Evolutionary conservation across 129 eudicot genomes (phyloP).

Genomic region (Pittosporum tobira): DNA sequence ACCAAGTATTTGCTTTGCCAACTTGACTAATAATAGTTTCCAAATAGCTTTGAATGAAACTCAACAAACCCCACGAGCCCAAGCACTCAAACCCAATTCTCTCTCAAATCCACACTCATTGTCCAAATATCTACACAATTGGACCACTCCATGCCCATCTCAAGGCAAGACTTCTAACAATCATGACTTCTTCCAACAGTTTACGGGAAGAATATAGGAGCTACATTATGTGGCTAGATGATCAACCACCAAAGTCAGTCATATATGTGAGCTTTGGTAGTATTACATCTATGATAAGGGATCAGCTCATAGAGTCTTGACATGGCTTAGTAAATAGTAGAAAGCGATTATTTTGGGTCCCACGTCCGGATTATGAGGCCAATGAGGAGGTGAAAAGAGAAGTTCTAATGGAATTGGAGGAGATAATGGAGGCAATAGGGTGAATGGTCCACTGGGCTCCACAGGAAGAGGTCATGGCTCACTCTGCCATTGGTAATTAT

Average conservation of each 20-base stretch:
- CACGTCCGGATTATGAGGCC: slow-evolving; percentile 21
- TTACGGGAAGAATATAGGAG: slow-evolving; percentile 39
- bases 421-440: slow-evolving; percentile 34
- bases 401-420: slow-evolving; percentile 21
- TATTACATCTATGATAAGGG: slow-evolving; percentile 17
- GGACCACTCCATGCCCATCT: too few relatives aligned
- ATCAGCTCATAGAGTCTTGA: slow-evolving; percentile 39
- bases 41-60: slow-evolving; percentile 17
- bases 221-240: slow-evolving; percentile 43
- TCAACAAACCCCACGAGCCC: slow-evolving; percentile 21
- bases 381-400: slow-evolving; percentile 14
- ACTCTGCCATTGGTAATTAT: slow-evolving; percentile 38
- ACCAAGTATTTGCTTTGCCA: slow-evolving; percentile 27
- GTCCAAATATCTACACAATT: slow-evolving; percentile 31
- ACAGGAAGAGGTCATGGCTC: slow-evolving; percentile 52
- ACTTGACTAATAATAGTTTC: slow-evolving; percentile 1
- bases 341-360: slow-evolving; percentile 37
- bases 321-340: slow-evolving; percentile 40
- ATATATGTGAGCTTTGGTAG: slow-evolving; percentile 44
- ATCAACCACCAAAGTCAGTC: slow-evolving; percentile 39
- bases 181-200: slow-evolving; percentile 24
- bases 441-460: slow-evolving; percentile 48
- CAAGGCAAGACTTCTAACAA: slow-evolving; percentile 7
- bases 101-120: slow-evolving; percentile 22
- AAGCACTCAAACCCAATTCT: slow-evolving; percentile 26